Conservation (phyloP, 2,329 filamentous ascomycete genomes). For the Thelonectria olida region DNA sequence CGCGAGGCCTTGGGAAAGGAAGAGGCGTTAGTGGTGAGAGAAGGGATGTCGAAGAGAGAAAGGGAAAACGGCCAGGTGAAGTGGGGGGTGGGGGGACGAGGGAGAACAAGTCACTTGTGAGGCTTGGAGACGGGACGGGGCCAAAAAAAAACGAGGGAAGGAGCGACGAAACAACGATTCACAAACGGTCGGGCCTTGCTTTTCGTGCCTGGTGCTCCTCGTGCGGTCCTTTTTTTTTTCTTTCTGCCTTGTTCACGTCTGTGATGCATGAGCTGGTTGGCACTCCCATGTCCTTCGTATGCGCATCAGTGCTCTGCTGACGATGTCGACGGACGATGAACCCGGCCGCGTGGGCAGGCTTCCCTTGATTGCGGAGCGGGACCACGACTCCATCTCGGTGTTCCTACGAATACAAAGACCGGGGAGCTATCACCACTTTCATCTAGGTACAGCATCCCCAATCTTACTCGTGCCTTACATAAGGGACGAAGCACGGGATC, state of each 20-base stretch:
- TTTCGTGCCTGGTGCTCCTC: neutral
- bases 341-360: constrained; percentile 4
- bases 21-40: constrained; percentile 27
- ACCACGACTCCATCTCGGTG: constrained; percentile 6
- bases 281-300: neutral
- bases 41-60: constrained; percentile 15
- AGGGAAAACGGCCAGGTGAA: constrained; percentile 6
- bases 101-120: constrained; percentile 2
- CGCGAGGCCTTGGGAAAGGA: constrained; percentile 32
- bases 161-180: constrained; percentile 8
- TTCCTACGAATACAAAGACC: constrained; percentile 2
- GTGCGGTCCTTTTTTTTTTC: neutral
- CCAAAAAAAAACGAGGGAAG: constrained; percentile 11
- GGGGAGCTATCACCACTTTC: constrained; percentile 5
- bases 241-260: neutral
- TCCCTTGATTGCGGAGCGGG: constrained; percentile 13
- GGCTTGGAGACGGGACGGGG: neutral
- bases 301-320: neutral
- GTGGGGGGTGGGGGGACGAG: constrained; percentile 1
- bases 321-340: neutral
- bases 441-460: constrained; percentile 1
- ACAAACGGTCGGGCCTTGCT: neutral
- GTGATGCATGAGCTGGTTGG: constrained; percentile 3
- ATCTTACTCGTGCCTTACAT: neutral
- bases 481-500: no score